phyloP scores from a whole-genome alignment of 1,284 basidiomycete species.

The Cryptococcus jaspeensis region DNA sequence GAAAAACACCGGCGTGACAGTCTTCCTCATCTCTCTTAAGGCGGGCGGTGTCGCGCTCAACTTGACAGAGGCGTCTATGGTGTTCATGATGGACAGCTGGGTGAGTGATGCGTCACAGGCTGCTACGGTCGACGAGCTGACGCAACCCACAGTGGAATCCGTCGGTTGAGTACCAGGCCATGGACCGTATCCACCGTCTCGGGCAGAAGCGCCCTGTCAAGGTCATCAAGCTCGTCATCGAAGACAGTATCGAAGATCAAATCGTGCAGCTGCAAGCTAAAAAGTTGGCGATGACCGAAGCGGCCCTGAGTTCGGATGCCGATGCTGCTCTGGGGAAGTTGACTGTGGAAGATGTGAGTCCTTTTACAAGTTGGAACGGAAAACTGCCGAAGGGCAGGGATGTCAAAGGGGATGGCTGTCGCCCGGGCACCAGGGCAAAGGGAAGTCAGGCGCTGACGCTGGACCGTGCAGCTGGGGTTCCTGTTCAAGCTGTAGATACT shows the following conservation, averaged over 20 bases:
- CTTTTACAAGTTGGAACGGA: background rate
- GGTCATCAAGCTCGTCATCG: conserved; percentile 90
- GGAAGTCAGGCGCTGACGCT: background rate
- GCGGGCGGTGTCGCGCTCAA: conserved; percentile 92
- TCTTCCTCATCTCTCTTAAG: conserved; percentile 92
- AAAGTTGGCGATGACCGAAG: conserved; percentile 52
- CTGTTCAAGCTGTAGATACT: conserved; percentile 63
- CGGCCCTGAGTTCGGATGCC: conserved; percentile 36
- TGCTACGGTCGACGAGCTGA: background rate
- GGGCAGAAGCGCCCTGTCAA: conserved; percentile 90
- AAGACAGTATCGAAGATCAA: conserved; percentile 89
- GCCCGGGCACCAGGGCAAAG: background rate
- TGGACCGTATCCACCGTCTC: conserved; percentile 81
- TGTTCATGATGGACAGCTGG: conserved; percentile 62
- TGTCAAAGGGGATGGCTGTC: too few relatives aligned
- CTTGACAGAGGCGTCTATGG: conserved; percentile 85
- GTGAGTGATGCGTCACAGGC: conserved; percentile 7
- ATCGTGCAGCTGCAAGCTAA: conserved; percentile 73
- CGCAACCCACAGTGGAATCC: conserved; percentile 69
- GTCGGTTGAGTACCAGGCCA: conserved; percentile 63
- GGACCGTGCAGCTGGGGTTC: conserved; percentile 61
- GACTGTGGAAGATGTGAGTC: conserved; percentile 80
- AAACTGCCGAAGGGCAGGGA: background rate
- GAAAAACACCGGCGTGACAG: conserved; percentile 90
- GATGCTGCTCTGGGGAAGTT: conserved; percentile 75